Percentiles rank a stretch among this genome's conserved stretches.
phyloP scores from a whole-genome alignment of 352 stramenopile species.

The Phytophthora litchii region DNA sequence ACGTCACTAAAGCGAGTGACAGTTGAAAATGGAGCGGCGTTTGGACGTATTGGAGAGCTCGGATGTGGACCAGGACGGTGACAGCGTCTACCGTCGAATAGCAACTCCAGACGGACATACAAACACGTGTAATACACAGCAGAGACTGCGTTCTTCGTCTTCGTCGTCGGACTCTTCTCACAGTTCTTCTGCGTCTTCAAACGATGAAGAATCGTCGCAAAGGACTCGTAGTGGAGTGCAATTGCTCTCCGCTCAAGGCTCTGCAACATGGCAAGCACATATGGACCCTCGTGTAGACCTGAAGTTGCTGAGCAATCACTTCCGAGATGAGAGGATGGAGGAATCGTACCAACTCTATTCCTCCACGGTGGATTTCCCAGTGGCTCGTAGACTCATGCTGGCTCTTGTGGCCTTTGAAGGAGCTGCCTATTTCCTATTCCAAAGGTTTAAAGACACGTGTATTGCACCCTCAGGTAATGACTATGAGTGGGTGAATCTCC shows the following conservation, averaged over 20 bases:
- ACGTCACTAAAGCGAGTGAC: not conserved
- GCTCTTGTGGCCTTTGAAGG: constrained; percentile 64
- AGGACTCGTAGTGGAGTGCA: constrained; percentile 28
- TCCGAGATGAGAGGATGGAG: constrained; percentile 71
- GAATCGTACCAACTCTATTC: constrained; percentile 84
- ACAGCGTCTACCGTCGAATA: constrained; percentile 17
- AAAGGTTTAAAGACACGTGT: constrained; percentile 47
- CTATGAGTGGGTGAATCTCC: constrained; percentile 33
- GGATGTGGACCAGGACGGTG: constrained; percentile 19
- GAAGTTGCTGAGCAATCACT: constrained; percentile 67
- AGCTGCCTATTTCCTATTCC: constrained; percentile 59
- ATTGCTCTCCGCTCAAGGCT: constrained; percentile 46
- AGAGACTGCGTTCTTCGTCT: constrained; percentile 5
- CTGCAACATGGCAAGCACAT: constrained; percentile 48
- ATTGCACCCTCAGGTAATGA: constrained; percentile 37
- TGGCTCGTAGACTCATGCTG: constrained; percentile 63
- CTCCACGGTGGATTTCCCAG: constrained; percentile 70
- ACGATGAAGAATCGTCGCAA: constrained; percentile 6
- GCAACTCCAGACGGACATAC: constrained; percentile 11
- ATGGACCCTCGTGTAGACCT: constrained; percentile 64
- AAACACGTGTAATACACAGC: not conserved
- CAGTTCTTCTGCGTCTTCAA: constrained; percentile 20
- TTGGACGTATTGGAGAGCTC: constrained; percentile 28
- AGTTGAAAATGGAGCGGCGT: constrained; percentile 16
- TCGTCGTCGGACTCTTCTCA: constrained; percentile 28